Evolutionary conservation across 495 filamentous ascomycete genomes (phyloP), one percentile per base, ranked within the genome.

Genomic region (Aspergillus panamensis): DNA sequence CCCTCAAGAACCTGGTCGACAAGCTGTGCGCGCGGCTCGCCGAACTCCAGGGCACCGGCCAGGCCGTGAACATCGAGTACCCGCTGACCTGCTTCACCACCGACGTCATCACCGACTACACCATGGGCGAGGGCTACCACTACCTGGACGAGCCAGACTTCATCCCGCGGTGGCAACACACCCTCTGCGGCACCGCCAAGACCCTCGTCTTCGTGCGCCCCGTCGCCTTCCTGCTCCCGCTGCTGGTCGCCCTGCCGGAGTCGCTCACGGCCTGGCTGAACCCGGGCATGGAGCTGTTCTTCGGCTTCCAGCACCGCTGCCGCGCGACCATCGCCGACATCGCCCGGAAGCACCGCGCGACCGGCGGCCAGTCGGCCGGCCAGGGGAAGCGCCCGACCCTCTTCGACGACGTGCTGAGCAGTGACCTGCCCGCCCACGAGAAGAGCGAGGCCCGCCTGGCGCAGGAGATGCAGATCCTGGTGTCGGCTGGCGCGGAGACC

Each of bases 401-500:
- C 29, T 79, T 80, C 44, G 65, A 73, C 43, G 69, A 71, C 8
- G 51, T 82, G 4, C 48, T 80, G 10, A 55, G 70, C 31, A 70
- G 67, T 43, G 62, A 72, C 21, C 60, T 81, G 16, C 78, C 77
- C 1, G 33, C 57, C 5, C 60, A 66, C 16, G 78, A 78, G 57
- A 69, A 75, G 49, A 33, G 51, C 0, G 40, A 66, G 12, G 51
- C 55, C 13, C 63, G 78, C 3, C 63, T 82, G 9, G 60, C 62
- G 10, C 68, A 74, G 13, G 80, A 84, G 54, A 77, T 70, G 6
- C 63, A 69, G 33, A 58, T 66, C 1, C 48, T 84, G 8, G 66
- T 81, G 6, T 68, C 64, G 0, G 80, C 82, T 3, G 81, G 81
- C 5, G 70, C 70, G 16, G 72, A 75, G 32, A 82, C 77, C 8